Conservation (phyloP, 257 asterid genomes). For the Plectranthus barbatus region DNA sequence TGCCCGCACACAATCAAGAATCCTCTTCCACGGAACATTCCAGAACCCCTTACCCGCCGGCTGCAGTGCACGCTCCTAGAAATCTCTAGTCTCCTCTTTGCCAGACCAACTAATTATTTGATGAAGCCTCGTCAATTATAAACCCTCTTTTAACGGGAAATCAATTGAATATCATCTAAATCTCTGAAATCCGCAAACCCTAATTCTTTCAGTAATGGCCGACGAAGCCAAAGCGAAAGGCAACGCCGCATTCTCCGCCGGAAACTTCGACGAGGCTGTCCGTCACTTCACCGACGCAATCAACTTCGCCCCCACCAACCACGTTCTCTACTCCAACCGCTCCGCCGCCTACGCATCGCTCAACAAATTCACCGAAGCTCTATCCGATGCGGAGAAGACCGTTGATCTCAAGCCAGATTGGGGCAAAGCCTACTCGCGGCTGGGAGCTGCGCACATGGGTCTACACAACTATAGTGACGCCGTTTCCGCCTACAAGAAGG, state of each 20-base stretch:
- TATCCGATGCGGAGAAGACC: conserved; percentile 78
- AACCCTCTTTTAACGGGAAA: too few relatives aligned
- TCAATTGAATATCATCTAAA: too few relatives aligned
- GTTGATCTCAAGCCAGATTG: conserved; percentile 84
- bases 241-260: conserved; percentile 47
- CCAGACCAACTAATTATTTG: too few relatives aligned
- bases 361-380: conserved; percentile 52
- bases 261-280: conserved; percentile 55
- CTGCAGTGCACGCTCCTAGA: too few relatives aligned
- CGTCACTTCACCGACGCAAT: conserved; percentile 75
- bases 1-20: too few relatives aligned
- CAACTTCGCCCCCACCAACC: conserved; percentile 55
- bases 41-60: too few relatives aligned
- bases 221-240: too few relatives aligned
- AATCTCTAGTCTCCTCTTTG: too few relatives aligned
- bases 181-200: too few relatives aligned
- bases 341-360: conserved; percentile 89
- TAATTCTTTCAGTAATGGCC: too few relatives aligned
- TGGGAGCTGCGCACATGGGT: conserved; percentile 80
- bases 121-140: too few relatives aligned
- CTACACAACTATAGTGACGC: conserved; percentile 55
- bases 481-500: conserved; percentile 57
- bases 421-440: conserved; percentile 84
- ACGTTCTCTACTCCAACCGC: conserved; percentile 87
- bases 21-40: too few relatives aligned